Evolutionary conservation across 495 filamentous ascomycete genomes (phyloP).

Genomic region (Xylaria scruposa): DNA sequence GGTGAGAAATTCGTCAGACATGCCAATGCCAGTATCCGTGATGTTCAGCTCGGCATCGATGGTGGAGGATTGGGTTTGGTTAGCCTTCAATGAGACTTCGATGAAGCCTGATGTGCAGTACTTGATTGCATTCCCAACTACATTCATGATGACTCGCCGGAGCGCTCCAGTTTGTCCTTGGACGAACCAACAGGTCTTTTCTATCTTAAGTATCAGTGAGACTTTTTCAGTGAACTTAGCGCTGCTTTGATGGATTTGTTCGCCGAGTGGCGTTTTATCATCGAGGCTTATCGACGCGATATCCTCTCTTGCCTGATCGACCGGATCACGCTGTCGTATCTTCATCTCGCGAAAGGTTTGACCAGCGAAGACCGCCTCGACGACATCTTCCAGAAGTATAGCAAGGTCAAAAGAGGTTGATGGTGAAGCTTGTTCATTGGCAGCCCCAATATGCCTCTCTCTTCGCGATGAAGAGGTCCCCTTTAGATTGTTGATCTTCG

Average conservation of each 20-base stretch:
- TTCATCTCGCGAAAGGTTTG: conserved; percentile 38
- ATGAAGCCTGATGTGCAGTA: conserved; percentile 75
- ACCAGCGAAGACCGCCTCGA: conserved; percentile 65
- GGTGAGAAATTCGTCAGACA: conserved; percentile 70
- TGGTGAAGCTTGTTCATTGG: conserved; percentile 1
- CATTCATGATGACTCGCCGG: conserved; percentile 78
- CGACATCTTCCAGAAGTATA: conserved; percentile 62
- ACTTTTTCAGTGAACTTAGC: conserved; percentile 34
- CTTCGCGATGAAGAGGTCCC: not conserved
- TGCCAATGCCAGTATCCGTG: conserved; percentile 72
- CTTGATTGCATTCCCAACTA: conserved; percentile 84
- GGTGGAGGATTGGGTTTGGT: conserved; percentile 9
- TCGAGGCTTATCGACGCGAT: not conserved
- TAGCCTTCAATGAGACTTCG: conserved; percentile 58
- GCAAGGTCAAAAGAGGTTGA: conserved; percentile 45
- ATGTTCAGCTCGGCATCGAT: conserved; percentile 55
- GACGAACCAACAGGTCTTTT: conserved; percentile 34
- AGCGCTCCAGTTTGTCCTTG: conserved; percentile 70
- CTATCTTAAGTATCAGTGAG: conserved; percentile 33
- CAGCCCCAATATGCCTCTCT: not conserved
- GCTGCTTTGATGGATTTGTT: conserved; percentile 30
- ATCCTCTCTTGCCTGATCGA: conserved; percentile 26
- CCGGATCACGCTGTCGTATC: conserved; percentile 31
- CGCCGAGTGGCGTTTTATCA: not conserved
- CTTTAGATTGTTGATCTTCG: conserved; percentile 66